Percentiles rank a stretch among this genome's conserved stretches.
Conservation (phyloP, 2,329 filamentous ascomycete genomes). For the Aureobasidium melanogenum region DNA sequence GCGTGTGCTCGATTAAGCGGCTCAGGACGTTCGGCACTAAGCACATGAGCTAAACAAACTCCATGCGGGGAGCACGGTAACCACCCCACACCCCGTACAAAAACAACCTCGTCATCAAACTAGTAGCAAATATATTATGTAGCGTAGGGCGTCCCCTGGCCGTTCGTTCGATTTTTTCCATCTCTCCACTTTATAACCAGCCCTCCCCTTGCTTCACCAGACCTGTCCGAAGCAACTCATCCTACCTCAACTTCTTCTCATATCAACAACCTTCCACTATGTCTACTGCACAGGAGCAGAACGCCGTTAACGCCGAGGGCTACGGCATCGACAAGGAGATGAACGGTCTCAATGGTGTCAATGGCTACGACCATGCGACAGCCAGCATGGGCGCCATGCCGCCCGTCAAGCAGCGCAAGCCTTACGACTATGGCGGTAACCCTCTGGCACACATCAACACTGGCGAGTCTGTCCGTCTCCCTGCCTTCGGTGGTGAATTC, state of each 20-base stretch:
- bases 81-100: neutral
- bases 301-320: constrained; percentile 19
- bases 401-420: constrained; percentile 32
- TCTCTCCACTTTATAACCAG: neutral
- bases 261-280: constrained; percentile 20
- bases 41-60: neutral
- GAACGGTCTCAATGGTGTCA: constrained; percentile 18
- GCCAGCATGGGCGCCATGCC: constrained; percentile 17
- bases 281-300: constrained; percentile 34
- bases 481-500: constrained; percentile 44
- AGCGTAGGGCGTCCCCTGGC: neutral
- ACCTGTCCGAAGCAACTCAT: neutral
- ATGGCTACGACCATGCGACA: constrained; percentile 30
- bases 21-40: neutral
- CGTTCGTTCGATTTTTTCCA: constrained; percentile 1
- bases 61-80: neutral
- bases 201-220: neutral
- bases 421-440: constrained; percentile 44
- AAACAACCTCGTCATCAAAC: neutral
- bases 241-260: neutral
- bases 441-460: constrained; percentile 43
- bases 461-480: constrained; percentile 39
- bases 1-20: neutral
- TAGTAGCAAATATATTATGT: constrained; percentile 5
- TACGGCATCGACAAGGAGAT: constrained; percentile 17